Conservation (phyloP, 2,329 filamentous ascomycete species). For the Leptodontidium sp. region DNA sequence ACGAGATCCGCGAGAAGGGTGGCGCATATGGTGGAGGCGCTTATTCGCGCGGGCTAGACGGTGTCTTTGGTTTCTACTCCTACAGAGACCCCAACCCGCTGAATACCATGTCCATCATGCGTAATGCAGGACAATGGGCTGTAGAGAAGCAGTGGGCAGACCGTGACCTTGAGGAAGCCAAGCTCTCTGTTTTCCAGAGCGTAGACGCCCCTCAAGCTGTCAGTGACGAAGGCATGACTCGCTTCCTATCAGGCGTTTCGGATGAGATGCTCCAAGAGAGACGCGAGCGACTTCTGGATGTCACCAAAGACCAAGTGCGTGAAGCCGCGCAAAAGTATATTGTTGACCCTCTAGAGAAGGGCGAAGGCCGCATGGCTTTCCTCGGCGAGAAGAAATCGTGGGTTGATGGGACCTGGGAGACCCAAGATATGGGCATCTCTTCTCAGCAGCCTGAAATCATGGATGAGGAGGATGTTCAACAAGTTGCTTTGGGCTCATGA, state of each 20-base stretch:
- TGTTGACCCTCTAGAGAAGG: slow-evolving; percentile 69
- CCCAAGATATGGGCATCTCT: slow-evolving; percentile 77
- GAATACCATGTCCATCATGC: slow-evolving; percentile 87
- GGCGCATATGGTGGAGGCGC: slow-evolving; percentile 95
- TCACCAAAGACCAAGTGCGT: slow-evolving; percentile 80
- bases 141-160: slow-evolving; percentile 81
- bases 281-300: slow-evolving; percentile 85
- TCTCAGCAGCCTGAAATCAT: slow-evolving; percentile 49
- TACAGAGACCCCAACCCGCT: slow-evolving; percentile 96
- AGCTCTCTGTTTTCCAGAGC: slow-evolving; percentile 91
- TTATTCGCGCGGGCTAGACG: slow-evolving; percentile 80
- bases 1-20: slow-evolving; percentile 97
- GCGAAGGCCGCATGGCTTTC: slow-evolving; percentile 72
- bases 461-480: slow-evolving; percentile 43
- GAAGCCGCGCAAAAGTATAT: slow-evolving; percentile 84
- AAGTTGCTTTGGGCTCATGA: slow-evolving; percentile 41
- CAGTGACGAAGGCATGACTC: slow-evolving; percentile 84
- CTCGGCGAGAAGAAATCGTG: slow-evolving; percentile 86
- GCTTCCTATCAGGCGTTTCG: slow-evolving; percentile 85
- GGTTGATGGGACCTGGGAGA: slow-evolving; percentile 76
- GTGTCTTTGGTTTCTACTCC: slow-evolving; percentile 92
- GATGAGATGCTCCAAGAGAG: slow-evolving; percentile 89
- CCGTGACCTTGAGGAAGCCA: slow-evolving; percentile 92
- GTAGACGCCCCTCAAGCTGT: slow-evolving; percentile 90
- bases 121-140: slow-evolving; percentile 83